Base-by-base conservation (phyloP, 139 green algal species). In the Edaphochlamys debaryana region DNA sequence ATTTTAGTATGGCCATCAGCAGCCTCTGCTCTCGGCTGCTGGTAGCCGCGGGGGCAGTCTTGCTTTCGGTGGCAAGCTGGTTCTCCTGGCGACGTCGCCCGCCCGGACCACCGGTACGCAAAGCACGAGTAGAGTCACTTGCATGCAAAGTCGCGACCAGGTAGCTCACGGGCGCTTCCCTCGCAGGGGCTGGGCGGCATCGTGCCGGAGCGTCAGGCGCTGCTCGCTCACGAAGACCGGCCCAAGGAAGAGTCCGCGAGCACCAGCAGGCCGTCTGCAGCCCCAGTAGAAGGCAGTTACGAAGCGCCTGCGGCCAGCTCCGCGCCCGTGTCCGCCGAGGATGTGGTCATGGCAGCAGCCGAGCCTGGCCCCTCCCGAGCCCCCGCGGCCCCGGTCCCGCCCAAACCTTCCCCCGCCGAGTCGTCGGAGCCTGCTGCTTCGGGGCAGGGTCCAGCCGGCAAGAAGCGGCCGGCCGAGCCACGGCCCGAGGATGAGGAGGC, bases 51-150 rank as follows among this genome's bases (percentile, higher is more conserved):
- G 42, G 42, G 2, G 76, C 76, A 8, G 76, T 66, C 22, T 62
- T 63, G 0, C 34, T 82, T 1, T 34, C 73, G 2, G 76, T 74
- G 9, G 42, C 41, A 20, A 82, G 66, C n/a, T 82, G 76, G 76
- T 64, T 82, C 76, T 19, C 38, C 3, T 66, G 76, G 40, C 42
- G 76, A 32, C 42, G 32, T 9, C 54, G 34, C 22, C n/a, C 40
- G 34, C 7, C 30, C 3, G 15, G 20, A 2, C 58, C 8, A 30
- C 76, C 70, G 60, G 76, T 82, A 40, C 19, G 32, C 15, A 20
- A 17, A 17, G 30, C 4, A 5, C 0, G n/a, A 54, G 9, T 9
- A 63, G 54, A 32, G 23, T 5, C 54, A 30, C 22, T 9, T 63
- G 5, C 19, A 63, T 63, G 54, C 9, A 4, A 29, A 45, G 52